phyloP scores from a whole-genome alignment of 345 rosid species.

The Limnanthes douglasii region DNA sequence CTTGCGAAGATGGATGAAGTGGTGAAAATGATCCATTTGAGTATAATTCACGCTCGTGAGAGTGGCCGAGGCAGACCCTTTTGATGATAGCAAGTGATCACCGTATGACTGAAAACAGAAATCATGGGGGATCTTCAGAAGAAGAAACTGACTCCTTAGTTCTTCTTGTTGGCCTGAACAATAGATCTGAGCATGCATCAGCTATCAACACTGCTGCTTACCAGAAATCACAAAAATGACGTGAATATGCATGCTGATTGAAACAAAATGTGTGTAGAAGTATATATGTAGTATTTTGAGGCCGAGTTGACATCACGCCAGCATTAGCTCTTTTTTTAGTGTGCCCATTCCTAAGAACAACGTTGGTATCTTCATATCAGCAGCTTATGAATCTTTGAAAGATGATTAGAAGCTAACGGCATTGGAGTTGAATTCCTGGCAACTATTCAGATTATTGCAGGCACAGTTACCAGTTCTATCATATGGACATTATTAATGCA shows the following conservation, averaged over 20 bases:
- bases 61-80: conserved; percentile 30
- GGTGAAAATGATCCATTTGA: conserved; percentile 47
- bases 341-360: conserved; percentile 88
- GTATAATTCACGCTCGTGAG: conserved; percentile 18
- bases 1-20: conserved; percentile 86
- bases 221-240: conserved; percentile 36
- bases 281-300: no score
- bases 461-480: conserved; percentile 53
- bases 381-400: conserved; percentile 32
- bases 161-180: conserved; percentile 55
- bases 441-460: conserved; percentile 55
- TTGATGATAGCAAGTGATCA: conserved; percentile 92
- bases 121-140: conserved; percentile 87
- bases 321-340: conserved; percentile 77
- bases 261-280: no score
- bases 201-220: conserved; percentile 24
- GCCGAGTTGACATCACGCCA: conserved; percentile 80
- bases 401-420: conserved; percentile 62
- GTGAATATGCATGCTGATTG: no score
- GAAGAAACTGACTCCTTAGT: conserved; percentile 83
- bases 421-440: conserved; percentile 87
- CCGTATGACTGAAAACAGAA: conserved; percentile 90
- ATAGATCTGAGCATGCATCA: conserved; percentile 25
- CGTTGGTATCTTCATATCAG: conserved; percentile 62
- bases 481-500: conserved; percentile 23